Evolutionary conservation across 306 rosid species (phyloP), one percentile per base, ranked within the genome.

Genomic region (Delonix regia): DNA sequence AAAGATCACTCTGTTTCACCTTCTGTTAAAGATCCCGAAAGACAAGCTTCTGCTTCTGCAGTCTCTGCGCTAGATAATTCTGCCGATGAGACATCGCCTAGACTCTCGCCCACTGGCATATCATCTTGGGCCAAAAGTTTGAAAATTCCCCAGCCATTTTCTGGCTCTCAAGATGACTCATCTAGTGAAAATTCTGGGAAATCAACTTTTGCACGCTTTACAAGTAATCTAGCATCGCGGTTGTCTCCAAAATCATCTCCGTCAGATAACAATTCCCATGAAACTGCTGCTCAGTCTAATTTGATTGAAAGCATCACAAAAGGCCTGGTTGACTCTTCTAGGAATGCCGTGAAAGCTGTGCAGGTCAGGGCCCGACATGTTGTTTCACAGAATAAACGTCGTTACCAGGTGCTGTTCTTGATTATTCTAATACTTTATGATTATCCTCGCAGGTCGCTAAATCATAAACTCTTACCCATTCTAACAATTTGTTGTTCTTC

Each of bases 341-440:
- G 71, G 87, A 96, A 81, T 86, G 99, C 98, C 9, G 97, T 96
- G 85, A 96, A 96, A 86, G 98, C 99, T 76, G 98, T 96, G 75
- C 99, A 96, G 87, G 97, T 91, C 68, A 96, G 90, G 86, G 99
- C 98, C 52, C 92, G 99, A 6, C 99, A 96, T 86, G 97, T 65
- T 75, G 99, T 96, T 76, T 96, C 99, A 73, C 99, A 93, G 85
- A 96, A 96, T 80, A 96, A 96, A 80, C 93, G 98, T 83, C 89
- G 99, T 85, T 96, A 96, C 79, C 98, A 96, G 98, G 99, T 95
- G 81, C 57, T 75, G 34, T 70, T 28, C 67, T 67, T 55, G 61
- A 82, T 59, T 79, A 53, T 7, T 49, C 56, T n/a, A 47, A 73
- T 80, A 52, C 30, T 13, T 25, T 76, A 21, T 53, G 22, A 24